phyloP scores from a whole-genome alignment of 2,329 filamentous ascomycete species.

The Beauveria australis region DNA sequence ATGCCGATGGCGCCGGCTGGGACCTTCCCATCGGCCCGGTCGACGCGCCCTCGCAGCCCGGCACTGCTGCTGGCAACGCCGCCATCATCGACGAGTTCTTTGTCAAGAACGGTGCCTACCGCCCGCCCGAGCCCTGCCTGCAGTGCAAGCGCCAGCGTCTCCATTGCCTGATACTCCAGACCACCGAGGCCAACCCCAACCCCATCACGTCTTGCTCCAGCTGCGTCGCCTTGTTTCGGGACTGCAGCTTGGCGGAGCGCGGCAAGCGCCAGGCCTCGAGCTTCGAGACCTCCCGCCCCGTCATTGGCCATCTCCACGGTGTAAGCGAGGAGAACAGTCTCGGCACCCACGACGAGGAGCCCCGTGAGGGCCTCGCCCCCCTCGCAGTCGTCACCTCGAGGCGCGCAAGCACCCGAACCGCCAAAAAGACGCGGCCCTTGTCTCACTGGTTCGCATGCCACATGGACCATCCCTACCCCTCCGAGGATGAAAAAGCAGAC shows the following conservation, averaged over 20 bases:
- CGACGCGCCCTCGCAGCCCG: not conserved
- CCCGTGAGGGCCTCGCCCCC: not conserved
- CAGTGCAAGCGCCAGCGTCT: conserved; percentile 36
- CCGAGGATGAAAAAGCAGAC: conserved; percentile 34
- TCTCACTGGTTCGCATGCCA: conserved; percentile 38
- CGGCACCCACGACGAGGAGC: not conserved
- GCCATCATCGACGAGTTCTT: conserved; percentile 29
- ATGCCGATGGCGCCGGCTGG: not conserved
- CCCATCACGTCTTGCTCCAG: conserved; percentile 39
- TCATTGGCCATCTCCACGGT: conserved; percentile 41
- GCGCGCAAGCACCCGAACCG: conserved; percentile 30
- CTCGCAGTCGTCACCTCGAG: conserved; percentile 19
- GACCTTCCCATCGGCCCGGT: not conserved
- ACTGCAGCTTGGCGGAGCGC: conserved; percentile 38
- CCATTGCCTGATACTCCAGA: conserved; percentile 40
- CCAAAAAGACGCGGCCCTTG: conserved; percentile 36
- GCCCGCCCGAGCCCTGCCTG: conserved; percentile 33
- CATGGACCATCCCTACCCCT: conserved; percentile 39
- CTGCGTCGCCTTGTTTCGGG: conserved; percentile 40
- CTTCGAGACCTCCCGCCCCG: conserved; percentile 39
- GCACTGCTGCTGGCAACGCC: not conserved
- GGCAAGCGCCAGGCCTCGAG: conserved; percentile 35
- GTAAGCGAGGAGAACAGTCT: conserved; percentile 30
- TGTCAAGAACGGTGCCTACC: conserved; percentile 31
- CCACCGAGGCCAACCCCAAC: conserved; percentile 38